Evolutionary conservation across 495 filamentous ascomycete genomes (phyloP).

Genomic region (Penicillium pulvis): DNA sequence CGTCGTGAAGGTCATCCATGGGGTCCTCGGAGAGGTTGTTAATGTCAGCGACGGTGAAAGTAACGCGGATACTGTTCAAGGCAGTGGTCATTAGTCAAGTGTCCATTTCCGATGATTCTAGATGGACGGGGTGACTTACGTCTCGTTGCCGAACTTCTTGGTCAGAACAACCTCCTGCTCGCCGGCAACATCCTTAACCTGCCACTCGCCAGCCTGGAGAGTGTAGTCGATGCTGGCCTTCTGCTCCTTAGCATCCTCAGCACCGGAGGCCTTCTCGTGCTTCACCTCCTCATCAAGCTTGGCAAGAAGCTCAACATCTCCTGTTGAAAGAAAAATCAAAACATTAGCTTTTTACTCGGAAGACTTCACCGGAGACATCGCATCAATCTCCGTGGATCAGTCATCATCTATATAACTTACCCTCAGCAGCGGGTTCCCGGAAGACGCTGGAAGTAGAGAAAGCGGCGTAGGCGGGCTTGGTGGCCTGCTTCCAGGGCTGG

Average conservation of each 20-base stretch:
- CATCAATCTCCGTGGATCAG: not conserved
- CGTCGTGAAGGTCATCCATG: slow-evolving; percentile 49
- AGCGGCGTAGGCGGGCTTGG: slow-evolving; percentile 60
- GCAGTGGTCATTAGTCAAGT: slow-evolving; percentile 13
- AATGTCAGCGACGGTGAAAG: slow-evolving; percentile 92
- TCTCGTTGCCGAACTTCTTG: slow-evolving; percentile 84
- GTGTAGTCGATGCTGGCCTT: slow-evolving; percentile 75
- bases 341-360: slow-evolving; percentile 13
- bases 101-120: not conserved
- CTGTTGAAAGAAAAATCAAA: slow-evolving; percentile 25
- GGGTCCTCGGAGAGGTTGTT: slow-evolving; percentile 66
- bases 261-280: slow-evolving; percentile 47
- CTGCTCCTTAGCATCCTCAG: slow-evolving; percentile 50
- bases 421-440: slow-evolving; percentile 59
- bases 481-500: slow-evolving; percentile 52
- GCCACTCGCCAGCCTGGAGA: slow-evolving; percentile 70
- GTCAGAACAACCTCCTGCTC: slow-evolving; percentile 84
- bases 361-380: not conserved
- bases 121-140: slow-evolving; percentile 45
- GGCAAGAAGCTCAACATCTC: slow-evolving; percentile 49
- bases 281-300: slow-evolving; percentile 52
- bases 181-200: slow-evolving; percentile 74
- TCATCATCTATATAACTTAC: slow-evolving; percentile 33
- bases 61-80: slow-evolving; percentile 72
- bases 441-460: slow-evolving; percentile 72